A percentile compares a stretch with the other conserved stretches of the same genome.
Conservation (phyloP, 2,329 filamentous ascomycete species). For the Macrophomina pseudophaseolina region DNA sequence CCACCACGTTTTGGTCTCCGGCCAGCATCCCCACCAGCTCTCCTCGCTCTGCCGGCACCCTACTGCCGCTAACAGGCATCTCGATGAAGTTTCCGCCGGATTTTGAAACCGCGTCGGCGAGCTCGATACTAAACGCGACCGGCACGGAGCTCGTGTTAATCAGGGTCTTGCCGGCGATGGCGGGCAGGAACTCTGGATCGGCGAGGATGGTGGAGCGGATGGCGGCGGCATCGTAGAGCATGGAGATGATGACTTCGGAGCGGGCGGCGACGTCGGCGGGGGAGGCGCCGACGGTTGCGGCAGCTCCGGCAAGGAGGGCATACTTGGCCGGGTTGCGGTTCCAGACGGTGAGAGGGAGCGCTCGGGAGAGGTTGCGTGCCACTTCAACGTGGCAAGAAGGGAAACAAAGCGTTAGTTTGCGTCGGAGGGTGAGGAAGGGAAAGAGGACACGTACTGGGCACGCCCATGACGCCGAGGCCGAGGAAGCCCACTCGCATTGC, state of each 20-base stretch:
- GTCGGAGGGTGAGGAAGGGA: too few species aligned
- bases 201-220: background rate
- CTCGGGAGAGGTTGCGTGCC: constrained; percentile 43
- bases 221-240: background rate
- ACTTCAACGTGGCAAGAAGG: constrained; percentile 30
- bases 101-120: background rate
- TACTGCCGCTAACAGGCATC: constrained; percentile 2
- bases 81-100: background rate
- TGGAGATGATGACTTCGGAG: background rate
- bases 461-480: constrained; percentile 51
- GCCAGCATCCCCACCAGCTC: constrained; percentile 41
- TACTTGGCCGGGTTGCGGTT: background rate
- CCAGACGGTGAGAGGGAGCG: constrained; percentile 2
- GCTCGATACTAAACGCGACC: background rate
- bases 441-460: constrained; percentile 31
- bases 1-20: constrained; percentile 34
- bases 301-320: background rate
- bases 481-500: background rate
- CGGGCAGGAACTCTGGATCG: background rate
- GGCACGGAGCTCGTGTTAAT: background rate
- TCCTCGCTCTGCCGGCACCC: background rate
- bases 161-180: background rate
- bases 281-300: background rate
- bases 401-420: too few species aligned
- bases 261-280: background rate